Conservation (phyloP, 2,329 filamentous ascomycete species). For the Periglandula ipomoeae region DNA sequence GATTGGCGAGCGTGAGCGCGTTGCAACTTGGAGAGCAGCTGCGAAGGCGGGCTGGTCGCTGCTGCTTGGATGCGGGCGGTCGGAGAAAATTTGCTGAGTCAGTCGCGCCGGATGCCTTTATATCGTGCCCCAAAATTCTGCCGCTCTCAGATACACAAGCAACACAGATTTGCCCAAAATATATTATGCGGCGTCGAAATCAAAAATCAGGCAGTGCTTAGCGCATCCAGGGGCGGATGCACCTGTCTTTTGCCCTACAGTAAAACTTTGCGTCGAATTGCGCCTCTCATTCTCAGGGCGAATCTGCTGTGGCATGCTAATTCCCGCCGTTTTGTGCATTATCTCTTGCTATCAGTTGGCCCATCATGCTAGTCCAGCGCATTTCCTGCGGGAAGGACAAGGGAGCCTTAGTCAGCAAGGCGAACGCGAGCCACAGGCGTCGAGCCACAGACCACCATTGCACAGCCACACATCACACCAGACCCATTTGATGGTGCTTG, state of each 20-base stretch:
- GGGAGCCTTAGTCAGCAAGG: not conserved
- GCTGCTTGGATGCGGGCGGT: slow-evolving; percentile 22
- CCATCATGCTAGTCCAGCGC: not conserved
- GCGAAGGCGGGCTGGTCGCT: slow-evolving; percentile 11
- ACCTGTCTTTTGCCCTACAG: not conserved
- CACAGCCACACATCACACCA: not conserved
- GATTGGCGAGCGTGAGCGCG: not conserved
- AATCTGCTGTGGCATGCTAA: not conserved
- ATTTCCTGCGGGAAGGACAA: not conserved
- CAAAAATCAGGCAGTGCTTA: not conserved
- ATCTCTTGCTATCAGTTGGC: not conserved
- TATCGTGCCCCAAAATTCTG: slow-evolving; percentile 30
- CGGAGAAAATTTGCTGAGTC: slow-evolving; percentile 35
- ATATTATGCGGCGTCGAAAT: slow-evolving; percentile 5
- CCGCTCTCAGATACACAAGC: slow-evolving; percentile 29
- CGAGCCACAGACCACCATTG: not conserved
- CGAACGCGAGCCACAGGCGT: not conserved
- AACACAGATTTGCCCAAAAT: slow-evolving; percentile 15
- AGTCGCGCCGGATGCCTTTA: slow-evolving; percentile 28
- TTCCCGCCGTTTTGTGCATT: not conserved
- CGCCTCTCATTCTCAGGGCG: not conserved
- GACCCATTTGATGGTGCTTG: too few species aligned
- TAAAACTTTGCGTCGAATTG: not conserved
- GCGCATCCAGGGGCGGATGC: not conserved
- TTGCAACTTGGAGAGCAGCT: slow-evolving; percentile 7